These are phyloP conservation scores for Hordeum pubiflorum DNA, from an alignment of 202 grass and related monocot species.

Conservation along the genomic window DNA sequence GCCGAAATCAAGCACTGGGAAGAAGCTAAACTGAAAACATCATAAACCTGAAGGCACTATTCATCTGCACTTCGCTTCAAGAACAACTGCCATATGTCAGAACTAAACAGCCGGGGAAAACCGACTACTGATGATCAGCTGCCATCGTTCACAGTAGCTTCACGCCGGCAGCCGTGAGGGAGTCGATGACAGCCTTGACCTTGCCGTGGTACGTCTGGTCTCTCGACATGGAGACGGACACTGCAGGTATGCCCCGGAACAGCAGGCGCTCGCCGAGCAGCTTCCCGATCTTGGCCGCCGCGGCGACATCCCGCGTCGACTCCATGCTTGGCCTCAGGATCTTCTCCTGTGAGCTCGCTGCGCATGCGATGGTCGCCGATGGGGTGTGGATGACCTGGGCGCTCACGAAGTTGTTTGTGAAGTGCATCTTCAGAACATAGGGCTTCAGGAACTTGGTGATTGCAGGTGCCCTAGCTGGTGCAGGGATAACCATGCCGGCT, in stretches of 20 bases:
- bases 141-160: constrained; percentile 32
- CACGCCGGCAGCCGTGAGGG: constrained; percentile 35
- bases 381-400: constrained; percentile 65
- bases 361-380: constrained; percentile 33
- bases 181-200: constrained; percentile 55
- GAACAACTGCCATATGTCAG: neutral
- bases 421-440: constrained; percentile 63
- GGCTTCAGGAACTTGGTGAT: constrained; percentile 51
- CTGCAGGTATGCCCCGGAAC: constrained; percentile 41
- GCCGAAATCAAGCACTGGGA: neutral
- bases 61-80: neutral
- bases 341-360: constrained; percentile 55
- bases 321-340: constrained; percentile 50
- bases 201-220: constrained; percentile 55
- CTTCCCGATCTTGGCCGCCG: constrained; percentile 55
- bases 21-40: neutral
- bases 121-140: neutral
- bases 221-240: constrained; percentile 48
- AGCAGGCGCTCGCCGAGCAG: constrained; percentile 52
- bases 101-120: neutral
- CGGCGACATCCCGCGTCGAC: constrained; percentile 36
- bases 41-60: neutral
- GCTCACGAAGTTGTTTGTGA: constrained; percentile 52
- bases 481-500: constrained; percentile 36
- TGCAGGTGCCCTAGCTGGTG: constrained; percentile 33